Percentiles rank a stretch among this genome's conserved stretches.
Conservation (phyloP, 2,329 filamentous ascomycete genomes). For the Talaromyces atroroseus region DNA sequence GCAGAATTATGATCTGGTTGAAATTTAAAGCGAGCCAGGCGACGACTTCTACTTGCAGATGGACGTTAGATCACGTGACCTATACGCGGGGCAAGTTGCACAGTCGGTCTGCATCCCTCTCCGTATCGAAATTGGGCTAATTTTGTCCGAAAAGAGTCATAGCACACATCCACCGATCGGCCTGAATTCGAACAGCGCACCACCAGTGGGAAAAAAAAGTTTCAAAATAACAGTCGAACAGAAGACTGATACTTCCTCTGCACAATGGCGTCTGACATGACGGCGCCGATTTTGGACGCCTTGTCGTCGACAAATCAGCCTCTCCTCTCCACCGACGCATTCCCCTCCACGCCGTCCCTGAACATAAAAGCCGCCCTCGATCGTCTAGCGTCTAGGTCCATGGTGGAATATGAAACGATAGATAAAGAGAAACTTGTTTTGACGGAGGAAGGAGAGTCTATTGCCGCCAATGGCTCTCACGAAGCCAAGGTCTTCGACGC, state of each 20-base stretch:
- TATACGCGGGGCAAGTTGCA: constrained; percentile 11
- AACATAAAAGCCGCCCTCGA: constrained; percentile 84
- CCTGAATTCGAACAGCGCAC: constrained; percentile 12
- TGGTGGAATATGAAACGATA: constrained; percentile 79
- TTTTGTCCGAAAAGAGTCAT: constrained; percentile 15
- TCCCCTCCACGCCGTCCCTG: constrained; percentile 60
- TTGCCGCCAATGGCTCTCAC: constrained; percentile 70
- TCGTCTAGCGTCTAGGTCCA: constrained; percentile 73
- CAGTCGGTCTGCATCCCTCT: background rate
- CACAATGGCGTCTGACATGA: constrained; percentile 51
- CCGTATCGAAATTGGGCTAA: constrained; percentile 18
- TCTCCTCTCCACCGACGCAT: constrained; percentile 63
- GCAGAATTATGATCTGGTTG: background rate
- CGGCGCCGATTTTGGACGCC: constrained; percentile 59
- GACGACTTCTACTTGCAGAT: too few relatives aligned
- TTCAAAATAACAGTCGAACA: background rate
- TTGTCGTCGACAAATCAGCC: constrained; percentile 57
- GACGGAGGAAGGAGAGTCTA: constrained; percentile 67
- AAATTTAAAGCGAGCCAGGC: too few relatives aligned
- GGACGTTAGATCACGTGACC: background rate
- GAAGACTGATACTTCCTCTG: background rate
- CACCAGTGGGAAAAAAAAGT: constrained; percentile 12
- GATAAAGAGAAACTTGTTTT: constrained; percentile 72
- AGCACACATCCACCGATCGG: constrained; percentile 9
- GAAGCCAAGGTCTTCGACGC: constrained; percentile 78